Percentiles rank a stretch among this genome's conserved stretches.
These are phyloP conservation scores for Erodium maritimum DNA, from an alignment of 345 rosid species.

Conservation along the genomic window DNA sequence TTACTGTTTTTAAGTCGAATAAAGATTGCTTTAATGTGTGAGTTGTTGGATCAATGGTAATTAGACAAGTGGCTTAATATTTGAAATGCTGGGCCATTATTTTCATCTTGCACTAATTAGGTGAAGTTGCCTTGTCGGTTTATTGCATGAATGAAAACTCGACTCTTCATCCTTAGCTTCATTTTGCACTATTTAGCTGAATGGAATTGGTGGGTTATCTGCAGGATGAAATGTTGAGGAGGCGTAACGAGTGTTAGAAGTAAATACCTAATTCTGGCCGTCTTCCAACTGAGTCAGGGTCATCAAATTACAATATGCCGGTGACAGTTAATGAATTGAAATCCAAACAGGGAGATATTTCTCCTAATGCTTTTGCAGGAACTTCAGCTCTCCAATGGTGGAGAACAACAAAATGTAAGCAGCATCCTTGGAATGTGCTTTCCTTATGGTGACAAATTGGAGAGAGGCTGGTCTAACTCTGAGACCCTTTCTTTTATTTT, in stretches of 20 bases:
- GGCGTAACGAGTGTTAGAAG: constrained; percentile 42
- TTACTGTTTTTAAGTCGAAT: too few species aligned
- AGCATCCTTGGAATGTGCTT: too few species aligned
- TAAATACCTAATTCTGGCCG: constrained; percentile 20
- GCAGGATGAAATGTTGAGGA: constrained; percentile 47
- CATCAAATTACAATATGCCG: constrained; percentile 14
- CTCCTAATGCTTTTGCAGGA: background rate
- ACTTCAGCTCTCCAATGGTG: constrained; percentile 10
- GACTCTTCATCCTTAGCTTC: background rate
- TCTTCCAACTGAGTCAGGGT: constrained; percentile 15
- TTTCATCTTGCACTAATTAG: too few species aligned
- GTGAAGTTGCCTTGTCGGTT: too few species aligned
- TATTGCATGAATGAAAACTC: background rate
- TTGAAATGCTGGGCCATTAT: too few species aligned
- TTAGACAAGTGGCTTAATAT: too few species aligned
- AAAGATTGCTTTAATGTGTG: too few species aligned
- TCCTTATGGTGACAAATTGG: too few species aligned
- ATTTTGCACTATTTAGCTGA: background rate
- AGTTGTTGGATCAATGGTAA: too few species aligned
- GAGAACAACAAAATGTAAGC: background rate
- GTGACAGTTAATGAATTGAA: constrained; percentile 20
- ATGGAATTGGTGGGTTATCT: background rate
- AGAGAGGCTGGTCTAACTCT: too few species aligned
- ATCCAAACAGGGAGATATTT: constrained; percentile 2
- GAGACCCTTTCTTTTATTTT: too few species aligned